Conservation (phyloP, 306 rosid species). For the Cucurbita ficifolia region DNA sequence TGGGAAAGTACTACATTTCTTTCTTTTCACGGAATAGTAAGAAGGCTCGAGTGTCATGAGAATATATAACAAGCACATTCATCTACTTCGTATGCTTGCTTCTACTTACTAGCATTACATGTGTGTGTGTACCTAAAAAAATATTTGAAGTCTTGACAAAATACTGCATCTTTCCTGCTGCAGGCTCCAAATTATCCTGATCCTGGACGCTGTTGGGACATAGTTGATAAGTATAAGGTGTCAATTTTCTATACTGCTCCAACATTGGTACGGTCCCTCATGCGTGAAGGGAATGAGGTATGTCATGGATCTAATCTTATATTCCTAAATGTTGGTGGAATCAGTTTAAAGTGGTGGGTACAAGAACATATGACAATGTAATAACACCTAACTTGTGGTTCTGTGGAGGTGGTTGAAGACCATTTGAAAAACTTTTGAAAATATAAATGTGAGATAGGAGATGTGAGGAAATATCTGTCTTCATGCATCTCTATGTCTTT, state of each 20-base stretch:
- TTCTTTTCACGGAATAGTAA: neutral
- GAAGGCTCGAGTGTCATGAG: neutral
- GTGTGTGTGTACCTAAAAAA: neutral
- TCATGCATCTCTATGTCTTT: neutral
- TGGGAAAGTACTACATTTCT: neutral
- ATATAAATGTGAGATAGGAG: neutral
- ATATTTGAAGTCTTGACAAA: neutral
- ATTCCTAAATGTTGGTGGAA: neutral
- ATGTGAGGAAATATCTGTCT: neutral
- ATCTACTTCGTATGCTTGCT: neutral
- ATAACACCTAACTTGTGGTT: neutral
- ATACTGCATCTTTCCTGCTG: conserved; percentile 6
- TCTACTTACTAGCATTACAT: neutral
- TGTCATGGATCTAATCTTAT: neutral
- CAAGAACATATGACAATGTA: neutral
- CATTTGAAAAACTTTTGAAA: neutral
- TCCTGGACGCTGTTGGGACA: conserved; percentile 90
- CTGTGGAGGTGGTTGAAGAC: neutral
- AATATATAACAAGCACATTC: neutral
- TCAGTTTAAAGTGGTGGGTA: neutral
- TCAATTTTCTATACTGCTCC: conserved; percentile 94
- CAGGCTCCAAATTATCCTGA: conserved; percentile 97
- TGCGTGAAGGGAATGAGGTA: conserved; percentile 80
- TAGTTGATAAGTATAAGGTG: conserved; percentile 91
- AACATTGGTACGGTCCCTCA: conserved; percentile 94